Evolutionary conservation across 139 green algal species (phyloP), one percentile per base, ranked within the genome.

Genomic region (Chlamydomonas schloesseri): DNA sequence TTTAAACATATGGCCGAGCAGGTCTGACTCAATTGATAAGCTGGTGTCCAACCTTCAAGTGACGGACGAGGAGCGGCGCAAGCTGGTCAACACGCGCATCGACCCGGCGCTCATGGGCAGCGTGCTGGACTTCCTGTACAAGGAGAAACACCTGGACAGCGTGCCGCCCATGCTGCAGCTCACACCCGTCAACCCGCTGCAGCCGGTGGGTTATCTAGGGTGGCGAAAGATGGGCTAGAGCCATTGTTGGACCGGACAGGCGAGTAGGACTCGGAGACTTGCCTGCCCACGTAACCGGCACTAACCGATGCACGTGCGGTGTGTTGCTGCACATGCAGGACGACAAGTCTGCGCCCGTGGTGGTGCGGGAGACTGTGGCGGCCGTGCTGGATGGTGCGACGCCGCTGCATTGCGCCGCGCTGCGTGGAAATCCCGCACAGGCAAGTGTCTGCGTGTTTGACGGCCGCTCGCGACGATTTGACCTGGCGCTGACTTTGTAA

Each of bases 381-480:
- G 94, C 94, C 6, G 74, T 96, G 81, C 85, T 97, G 53, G 93
- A 97, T 37, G 93, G 94, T 0, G 91, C 91, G 8, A 96, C 93
- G 8, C 90, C 94, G 26, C 91, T 97, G 78, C 95, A 97, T 89
- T 97, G 93, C 86, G 95, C 95, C 20, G 94, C 95, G 0, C 64
- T 97, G 28, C 84, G 94, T 0, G 94, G 93, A 70, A 96, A 96
- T 75, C 94, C 94, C 3, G 89, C 90, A 0, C 86, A 88, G 73
- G 80, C 79, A 37, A 17, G 70, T n/a, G n/a, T n/a, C 11, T 11
- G 11, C 28, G 15, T n/a, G 11, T 31, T 34, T 42, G 17, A 14
- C 21, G 65, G 65, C 15, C 15, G 28, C 11, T 11, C n/a, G 14
- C n/a, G 65, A 21, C 15, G 9, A 11, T 33, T 71, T 10, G 11